Evolutionary conservation across 1,139 yeast genomes (phyloP).

Genomic region (Debaryomyces nepalensis): DNA sequence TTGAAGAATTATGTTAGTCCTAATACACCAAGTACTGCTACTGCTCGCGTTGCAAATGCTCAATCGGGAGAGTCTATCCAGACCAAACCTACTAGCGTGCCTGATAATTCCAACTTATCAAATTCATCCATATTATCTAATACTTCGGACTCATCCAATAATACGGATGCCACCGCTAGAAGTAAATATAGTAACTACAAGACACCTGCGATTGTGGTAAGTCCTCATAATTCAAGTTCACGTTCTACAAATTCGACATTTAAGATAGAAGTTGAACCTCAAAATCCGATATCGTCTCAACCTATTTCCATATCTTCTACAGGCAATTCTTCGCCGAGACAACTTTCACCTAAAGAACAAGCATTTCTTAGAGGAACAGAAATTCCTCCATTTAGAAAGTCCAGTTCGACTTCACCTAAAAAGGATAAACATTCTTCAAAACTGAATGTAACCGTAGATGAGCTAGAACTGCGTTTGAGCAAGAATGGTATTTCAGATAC

Average conservation of each 20-base stretch:
- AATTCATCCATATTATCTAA: no score
- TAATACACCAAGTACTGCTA: neutral
- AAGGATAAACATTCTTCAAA: constrained; percentile 2
- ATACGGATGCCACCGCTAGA: neutral
- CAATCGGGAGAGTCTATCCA: neutral
- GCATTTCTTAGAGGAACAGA: constrained; percentile 18
- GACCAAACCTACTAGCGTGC: neutral
- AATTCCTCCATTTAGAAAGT: constrained; percentile 10
- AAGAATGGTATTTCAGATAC: neutral
- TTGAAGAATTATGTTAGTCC: neutral
- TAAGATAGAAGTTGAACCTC: constrained; percentile 19
- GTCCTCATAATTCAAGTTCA: constrained; percentile 24
- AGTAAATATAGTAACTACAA: neutral
- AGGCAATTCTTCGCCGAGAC: neutral
- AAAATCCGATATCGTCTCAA: neutral
- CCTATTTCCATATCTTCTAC: neutral
- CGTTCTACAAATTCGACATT: constrained; percentile 28
- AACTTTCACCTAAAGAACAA: constrained; percentile 14
- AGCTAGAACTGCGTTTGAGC: neutral
- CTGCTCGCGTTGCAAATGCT: neutral
- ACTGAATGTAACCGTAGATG: constrained; percentile 12
- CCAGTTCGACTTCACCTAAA: constrained; percentile 8
- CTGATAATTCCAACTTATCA: no score
- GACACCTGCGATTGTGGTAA: constrained; percentile 24
- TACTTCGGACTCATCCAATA: neutral